Evolutionary conservation across 75 land plant species (phyloP), one percentile per base, ranked within the genome.

Genomic region (Cryptomeria japonica): DNA sequence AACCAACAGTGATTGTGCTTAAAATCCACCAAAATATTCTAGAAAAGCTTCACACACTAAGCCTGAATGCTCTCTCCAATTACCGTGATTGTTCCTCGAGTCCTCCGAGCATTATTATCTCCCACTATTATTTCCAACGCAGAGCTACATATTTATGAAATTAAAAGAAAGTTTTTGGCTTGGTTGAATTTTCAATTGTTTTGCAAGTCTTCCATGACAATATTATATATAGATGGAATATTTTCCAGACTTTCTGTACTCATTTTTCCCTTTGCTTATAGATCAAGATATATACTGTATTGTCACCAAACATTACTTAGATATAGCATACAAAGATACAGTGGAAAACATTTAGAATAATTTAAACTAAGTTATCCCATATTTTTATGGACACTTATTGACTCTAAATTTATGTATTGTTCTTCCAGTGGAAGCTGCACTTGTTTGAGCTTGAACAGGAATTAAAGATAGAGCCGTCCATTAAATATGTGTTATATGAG

Each of bases 371-470:
- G 10, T 51, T 8, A 85, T 85, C 61, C 75, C 22, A 41, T 49
- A 13, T 19, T 22, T 6, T 85, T 53, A 36, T 56, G 53, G 70
- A 58, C 72, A 85, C 22, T 36, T 53, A 36, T 56, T 85, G 70
- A 58, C 72, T 51, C 38, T 53, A n/a, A 22, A 80, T 42, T 80
- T 73, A 31, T 46, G 28, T 64, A 37, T 80, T 77, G 87, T 80
- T 85, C 47, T 68, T 87, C 32, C 95, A 98, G 99, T 98, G 99
- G 99, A 97, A 98, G 88, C 94, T 92, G 87, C 99, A 98, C 85
- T 89, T 98, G 78, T 95, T 94, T 90, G 99, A 98, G 93, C 93
- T 98, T 56, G 99, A 98, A 84, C 92, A 93, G 91, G 99, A 96
- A 86, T 77, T 98, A 92, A 93, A 97, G 86, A 87, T 95, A 72